These are phyloP conservation scores for Eremochloa ophiuroides DNA, from an alignment of 176 grass and related monocot genomes.

Conservation along the genomic window DNA sequence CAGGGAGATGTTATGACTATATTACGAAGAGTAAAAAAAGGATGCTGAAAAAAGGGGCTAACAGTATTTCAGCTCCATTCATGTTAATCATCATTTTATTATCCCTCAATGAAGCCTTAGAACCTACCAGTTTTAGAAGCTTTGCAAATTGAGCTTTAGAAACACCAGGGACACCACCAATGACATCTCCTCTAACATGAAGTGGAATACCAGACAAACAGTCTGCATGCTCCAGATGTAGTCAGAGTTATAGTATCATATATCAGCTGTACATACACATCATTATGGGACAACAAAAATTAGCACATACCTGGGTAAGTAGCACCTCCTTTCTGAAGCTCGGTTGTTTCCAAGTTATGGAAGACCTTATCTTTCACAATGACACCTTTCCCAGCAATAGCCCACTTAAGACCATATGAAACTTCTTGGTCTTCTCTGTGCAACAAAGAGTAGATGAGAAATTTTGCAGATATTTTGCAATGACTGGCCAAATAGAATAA, in stretches of 20 bases:
- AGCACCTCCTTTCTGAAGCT: conserved; percentile 70
- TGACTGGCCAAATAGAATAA: background rate
- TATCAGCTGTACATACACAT: background rate
- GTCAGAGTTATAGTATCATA: background rate
- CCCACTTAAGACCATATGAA: conserved; percentile 67
- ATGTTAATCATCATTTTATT: background rate
- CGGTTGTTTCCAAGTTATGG: conserved; percentile 56
- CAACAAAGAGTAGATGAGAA: conserved; percentile 17
- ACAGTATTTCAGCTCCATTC: background rate
- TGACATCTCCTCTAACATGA: conserved; percentile 68
- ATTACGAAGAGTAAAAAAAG: background rate
- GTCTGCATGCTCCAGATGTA: conserved; percentile 41
- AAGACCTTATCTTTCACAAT: conserved; percentile 71
- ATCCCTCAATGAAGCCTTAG: too few species aligned
- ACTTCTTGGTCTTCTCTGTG: conserved; percentile 57
- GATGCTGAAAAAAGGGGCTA: background rate
- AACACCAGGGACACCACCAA: conserved; percentile 36
- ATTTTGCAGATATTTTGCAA: background rate
- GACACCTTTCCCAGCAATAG: conserved; percentile 66
- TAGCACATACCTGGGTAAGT: conserved; percentile 35
- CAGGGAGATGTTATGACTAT: background rate
- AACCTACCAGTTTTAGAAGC: conserved; percentile 74
- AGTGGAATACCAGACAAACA: conserved; percentile 55
- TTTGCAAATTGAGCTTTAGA: conserved; percentile 81
- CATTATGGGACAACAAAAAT: background rate